phyloP scores from a whole-genome alignment of 202 grass and related monocot species.

The Schoenoplectus triqueter region DNA sequence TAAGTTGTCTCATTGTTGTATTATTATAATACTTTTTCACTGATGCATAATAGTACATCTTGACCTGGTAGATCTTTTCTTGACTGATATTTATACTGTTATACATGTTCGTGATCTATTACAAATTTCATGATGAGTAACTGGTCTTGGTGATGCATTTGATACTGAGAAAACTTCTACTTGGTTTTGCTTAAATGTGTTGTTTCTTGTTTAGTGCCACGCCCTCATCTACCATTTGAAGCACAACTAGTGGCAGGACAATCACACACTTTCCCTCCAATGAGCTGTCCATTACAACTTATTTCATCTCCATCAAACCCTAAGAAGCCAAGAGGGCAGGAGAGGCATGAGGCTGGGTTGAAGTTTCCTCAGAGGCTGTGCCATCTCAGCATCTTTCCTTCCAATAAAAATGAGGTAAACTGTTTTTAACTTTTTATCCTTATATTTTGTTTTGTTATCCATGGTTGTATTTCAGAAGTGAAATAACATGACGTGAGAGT shows the following conservation, averaged over 20 bases:
- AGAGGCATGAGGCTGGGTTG: slow-evolving; percentile 76
- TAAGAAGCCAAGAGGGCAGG: slow-evolving; percentile 74
- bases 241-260: slow-evolving; percentile 88
- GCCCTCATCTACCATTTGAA: slow-evolving; percentile 88
- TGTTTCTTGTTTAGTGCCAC: slow-evolving; percentile 67
- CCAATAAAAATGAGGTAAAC: slow-evolving; percentile 87
- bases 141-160: not conserved
- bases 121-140: not conserved
- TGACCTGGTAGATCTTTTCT: slow-evolving; percentile 18
- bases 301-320: slow-evolving; percentile 46
- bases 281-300: slow-evolving; percentile 64
- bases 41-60: not conserved
- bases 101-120: not conserved
- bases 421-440: slow-evolving; percentile 11
- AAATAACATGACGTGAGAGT: not conserved
- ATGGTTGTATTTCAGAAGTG: not conserved
- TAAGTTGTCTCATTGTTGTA: not conserved
- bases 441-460: not conserved
- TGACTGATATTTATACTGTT: not conserved
- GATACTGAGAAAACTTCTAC: not conserved
- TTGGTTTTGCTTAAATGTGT: slow-evolving; percentile 26
- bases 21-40: not conserved
- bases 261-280: slow-evolving; percentile 66
- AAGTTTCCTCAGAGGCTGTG: slow-evolving; percentile 91
- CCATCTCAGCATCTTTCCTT: slow-evolving; percentile 85